These are phyloP conservation scores for Lyophyllum decastes DNA, from an alignment of 768 basidiomycete species.

Conservation along the genomic window DNA sequence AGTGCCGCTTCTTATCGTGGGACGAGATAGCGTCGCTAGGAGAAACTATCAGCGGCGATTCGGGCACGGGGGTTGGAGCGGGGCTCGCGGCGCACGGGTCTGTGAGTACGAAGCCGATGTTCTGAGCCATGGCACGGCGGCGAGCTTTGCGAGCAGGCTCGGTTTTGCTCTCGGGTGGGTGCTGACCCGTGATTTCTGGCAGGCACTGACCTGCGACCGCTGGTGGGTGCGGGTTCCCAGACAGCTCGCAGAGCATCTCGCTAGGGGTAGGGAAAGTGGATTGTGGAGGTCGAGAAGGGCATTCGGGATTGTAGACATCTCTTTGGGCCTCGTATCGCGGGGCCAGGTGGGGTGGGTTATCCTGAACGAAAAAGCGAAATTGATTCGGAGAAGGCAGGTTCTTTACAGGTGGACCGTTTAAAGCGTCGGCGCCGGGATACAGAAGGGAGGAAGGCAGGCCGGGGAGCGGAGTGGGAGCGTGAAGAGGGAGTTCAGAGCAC, in stretches of 20 bases:
- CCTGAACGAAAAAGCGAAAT: neutral
- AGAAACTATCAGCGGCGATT: conserved; percentile 4
- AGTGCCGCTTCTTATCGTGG: conserved; percentile 76
- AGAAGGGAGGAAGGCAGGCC: conserved; percentile 18
- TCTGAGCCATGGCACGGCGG: conserved; percentile 57
- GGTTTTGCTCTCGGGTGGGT: conserved; percentile 22
- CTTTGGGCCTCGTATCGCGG: conserved; percentile 8
- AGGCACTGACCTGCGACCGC: conserved; percentile 1
- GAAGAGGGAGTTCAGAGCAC: conserved; percentile 22
- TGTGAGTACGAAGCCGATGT: conserved; percentile 56
- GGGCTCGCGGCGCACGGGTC: conserved; percentile 51
- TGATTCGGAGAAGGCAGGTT: conserved; percentile 2
- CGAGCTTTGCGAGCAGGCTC: conserved; percentile 60
- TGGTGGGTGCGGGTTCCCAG: conserved; percentile 15
- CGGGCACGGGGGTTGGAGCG: neutral
- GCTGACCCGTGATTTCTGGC: neutral
- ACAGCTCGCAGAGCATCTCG: conserved; percentile 55
- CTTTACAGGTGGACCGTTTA: conserved; percentile 1
- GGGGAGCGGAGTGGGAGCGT: conserved; percentile 29
- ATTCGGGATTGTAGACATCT: conserved; percentile 3
- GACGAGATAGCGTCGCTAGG: conserved; percentile 71
- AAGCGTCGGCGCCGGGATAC: conserved; percentile 10
- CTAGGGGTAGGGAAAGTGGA: conserved; percentile 65
- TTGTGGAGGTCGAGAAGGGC: conserved; percentile 21
- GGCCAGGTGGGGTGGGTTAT: neutral